Base-by-base conservation (phyloP, 2,329 filamentous ascomycete genomes). In the Grosmannia huntii region DNA sequence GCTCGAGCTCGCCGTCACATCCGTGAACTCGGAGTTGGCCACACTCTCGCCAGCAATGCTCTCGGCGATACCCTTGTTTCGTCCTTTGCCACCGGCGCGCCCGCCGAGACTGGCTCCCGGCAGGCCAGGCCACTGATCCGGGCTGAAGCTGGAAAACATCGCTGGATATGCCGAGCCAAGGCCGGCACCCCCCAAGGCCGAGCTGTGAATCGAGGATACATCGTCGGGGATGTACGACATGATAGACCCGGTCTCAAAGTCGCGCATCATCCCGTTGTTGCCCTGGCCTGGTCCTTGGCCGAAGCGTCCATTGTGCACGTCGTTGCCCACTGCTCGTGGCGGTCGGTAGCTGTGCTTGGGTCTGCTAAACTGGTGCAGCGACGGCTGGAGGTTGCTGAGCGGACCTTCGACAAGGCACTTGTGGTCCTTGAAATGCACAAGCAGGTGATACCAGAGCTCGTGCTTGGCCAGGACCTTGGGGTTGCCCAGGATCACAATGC, bases 381-480 rank as follows among this genome's bases (percentile, higher is more conserved):
- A 96, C 28, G 90, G 87, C 71, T 97, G 94, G n/a, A 99, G 78
- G 69, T 99, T 99, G 62, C 87, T 94, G 63, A 99, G 77, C 23
- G 94, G 92, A 0, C 94, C 94, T 70, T 99, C 94, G 6, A 99
- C 94, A 14, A 99, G 82, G 69, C 92, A 97, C 67, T 95, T 95
- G 65, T 85, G 85, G 70, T 97, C 91, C 76, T 97, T 97, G 80
- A 96, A 99, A 71, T 99, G 94, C 46, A 92, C 80, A 41, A 99
- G 78, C 28, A 99, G 82, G 67, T 91, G 91, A 70, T 99, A 94
- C 94, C 94, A 99, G 46, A 99, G 79, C 62, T 95, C 94, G 69
- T 99, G 94, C 77, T 99, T 99, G 48, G 91, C 94, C 50, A 99
- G 76, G 44, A 99, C 91, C 75, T 97, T 97, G 36, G 94, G 94